These are phyloP conservation scores for Fusarium clavum DNA, from an alignment of 2,329 filamentous ascomycete genomes.

Conservation along the genomic window DNA sequence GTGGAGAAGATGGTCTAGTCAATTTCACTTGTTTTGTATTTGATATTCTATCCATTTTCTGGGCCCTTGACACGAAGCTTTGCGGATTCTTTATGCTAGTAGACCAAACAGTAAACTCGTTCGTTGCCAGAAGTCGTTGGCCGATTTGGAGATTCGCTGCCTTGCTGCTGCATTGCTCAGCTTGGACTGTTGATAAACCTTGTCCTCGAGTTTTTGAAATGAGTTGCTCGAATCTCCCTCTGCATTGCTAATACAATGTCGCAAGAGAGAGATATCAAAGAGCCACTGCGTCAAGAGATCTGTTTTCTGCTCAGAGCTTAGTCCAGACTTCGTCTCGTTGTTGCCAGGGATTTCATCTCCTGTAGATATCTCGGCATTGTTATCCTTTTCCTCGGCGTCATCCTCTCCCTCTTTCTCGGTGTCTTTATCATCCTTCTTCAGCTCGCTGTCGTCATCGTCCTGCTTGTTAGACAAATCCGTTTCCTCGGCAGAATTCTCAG, in stretches of 20 bases:
- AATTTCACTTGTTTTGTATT: not conserved
- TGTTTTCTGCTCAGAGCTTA: slow-evolving; percentile 46
- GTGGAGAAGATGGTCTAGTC: slow-evolving; percentile 9
- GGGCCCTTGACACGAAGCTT: not conserved
- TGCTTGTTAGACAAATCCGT: slow-evolving; percentile 18
- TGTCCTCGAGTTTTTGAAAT: slow-evolving; percentile 60
- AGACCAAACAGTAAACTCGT: slow-evolving; percentile 86
- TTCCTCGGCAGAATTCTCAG: slow-evolving; percentile 39
- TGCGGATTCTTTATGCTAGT: slow-evolving; percentile 58
- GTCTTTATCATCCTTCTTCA: not conserved
- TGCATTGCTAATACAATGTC: slow-evolving; percentile 56
- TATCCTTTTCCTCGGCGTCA: slow-evolving; percentile 5
- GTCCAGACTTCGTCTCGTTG: not conserved
- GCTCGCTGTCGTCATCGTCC: not conserved
- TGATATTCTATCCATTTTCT: not conserved
- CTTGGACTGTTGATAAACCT: slow-evolving; percentile 58
- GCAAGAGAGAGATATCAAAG: slow-evolving; percentile 68
- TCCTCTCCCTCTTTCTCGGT: slow-evolving; percentile 27
- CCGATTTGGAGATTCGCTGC: slow-evolving; percentile 69
- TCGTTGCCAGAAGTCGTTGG: slow-evolving; percentile 84
- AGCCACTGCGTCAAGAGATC: slow-evolving; percentile 70
- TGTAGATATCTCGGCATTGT: slow-evolving; percentile 21
- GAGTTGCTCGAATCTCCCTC: slow-evolving; percentile 41
- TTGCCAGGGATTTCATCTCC: not conserved
- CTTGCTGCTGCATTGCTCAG: slow-evolving; percentile 62